Base-by-base conservation (phyloP, 495 filamentous ascomycete genomes). In the Bacidia rubella region DNA sequence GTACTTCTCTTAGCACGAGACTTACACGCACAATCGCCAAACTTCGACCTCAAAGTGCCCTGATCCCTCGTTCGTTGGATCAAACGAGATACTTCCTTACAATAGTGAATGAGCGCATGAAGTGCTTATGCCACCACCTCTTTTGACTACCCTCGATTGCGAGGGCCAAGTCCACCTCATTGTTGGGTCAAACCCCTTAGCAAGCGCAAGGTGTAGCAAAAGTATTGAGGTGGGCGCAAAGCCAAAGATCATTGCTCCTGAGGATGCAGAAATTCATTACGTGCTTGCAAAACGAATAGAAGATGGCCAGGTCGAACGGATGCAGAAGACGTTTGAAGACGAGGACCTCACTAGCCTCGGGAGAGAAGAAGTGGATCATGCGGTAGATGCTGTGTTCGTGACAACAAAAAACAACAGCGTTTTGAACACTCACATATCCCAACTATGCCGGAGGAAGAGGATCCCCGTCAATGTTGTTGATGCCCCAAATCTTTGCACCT, bases 401-500 rank as follows among this genome's bases (percentile, higher is more conserved):
- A 95, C 90, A 2, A 66, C 72, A 11, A 72, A 76, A 26, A 70
- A 74, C 21, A 73, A 68, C 47, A 67, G 80, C 55, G 62, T 70
- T 50, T 62, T 74, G 58, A 73, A 75, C 53, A 58, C 76, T 24
- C 75, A 82, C 53, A 84, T 97, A 52, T 87, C 88, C 0, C 74
- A 70, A 2, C 68, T 87, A 11, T 97, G 92, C 64, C 75, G 76
- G 40, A 74, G 82, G 24, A 74, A 90, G 45, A 78, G 92, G 22
- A 92, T 97, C 52, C 90, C 93, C 7, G 74, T 97, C 60, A 98
- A 98, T 66, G 87, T 96, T 5, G 75, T 86, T 52, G 92, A 98
- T 68, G 78, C 87, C 1, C 88, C 90, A 0, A 72, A 77, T 35
- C 79, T 96, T n/a, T 95, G 87, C 66, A 83, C 86, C 11, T 97